Evolutionary conservation across 176 grass and related monocot genomes (phyloP).

Genomic region (Paspalum notatum): DNA sequence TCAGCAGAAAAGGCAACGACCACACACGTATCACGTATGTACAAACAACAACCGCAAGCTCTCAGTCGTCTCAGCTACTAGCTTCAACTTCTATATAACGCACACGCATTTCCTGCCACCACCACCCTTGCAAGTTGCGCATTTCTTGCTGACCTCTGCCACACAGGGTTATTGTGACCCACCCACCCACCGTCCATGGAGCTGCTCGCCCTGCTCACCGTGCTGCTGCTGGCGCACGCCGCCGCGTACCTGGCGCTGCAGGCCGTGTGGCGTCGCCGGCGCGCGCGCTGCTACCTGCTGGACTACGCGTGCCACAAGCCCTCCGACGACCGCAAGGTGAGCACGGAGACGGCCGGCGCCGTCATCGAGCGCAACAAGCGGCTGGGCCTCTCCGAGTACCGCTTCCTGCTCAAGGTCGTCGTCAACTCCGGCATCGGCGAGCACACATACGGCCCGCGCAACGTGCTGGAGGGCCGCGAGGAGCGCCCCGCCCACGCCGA

Average conservation of each 20-base stretch:
- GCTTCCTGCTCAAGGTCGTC: conserved; percentile 86
- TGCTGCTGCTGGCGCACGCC: conserved; percentile 47
- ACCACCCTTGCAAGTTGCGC: too few species aligned
- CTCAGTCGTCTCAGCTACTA: too few species aligned
- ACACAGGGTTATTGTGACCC: too few species aligned
- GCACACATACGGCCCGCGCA: conserved; percentile 74
- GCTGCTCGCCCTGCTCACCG: conserved; percentile 36
- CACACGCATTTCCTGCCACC: too few species aligned
- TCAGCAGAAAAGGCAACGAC: too few species aligned
- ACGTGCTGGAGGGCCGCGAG: conserved; percentile 73
- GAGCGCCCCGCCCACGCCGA: conserved; percentile 58
- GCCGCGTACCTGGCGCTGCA: conserved; percentile 42
- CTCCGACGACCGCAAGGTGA: conserved; percentile 62
- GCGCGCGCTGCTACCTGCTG: conserved; percentile 64
- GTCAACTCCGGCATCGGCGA: conserved; percentile 91
- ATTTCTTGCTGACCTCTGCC: too few species aligned
- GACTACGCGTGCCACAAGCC: conserved; percentile 88
- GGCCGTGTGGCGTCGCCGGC: conserved; percentile 15
- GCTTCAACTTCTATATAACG: too few species aligned
- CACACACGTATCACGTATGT: too few species aligned
- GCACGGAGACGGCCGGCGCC: conserved; percentile 52
- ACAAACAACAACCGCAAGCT: too few species aligned
- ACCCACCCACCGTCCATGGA: conserved; percentile 32
- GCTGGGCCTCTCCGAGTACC: conserved; percentile 68
- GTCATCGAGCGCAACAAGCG: conserved; percentile 77